Evolutionary conservation across 129 eudicot species (phyloP).

Genomic region (carrot (Daucus carota)): DNA sequence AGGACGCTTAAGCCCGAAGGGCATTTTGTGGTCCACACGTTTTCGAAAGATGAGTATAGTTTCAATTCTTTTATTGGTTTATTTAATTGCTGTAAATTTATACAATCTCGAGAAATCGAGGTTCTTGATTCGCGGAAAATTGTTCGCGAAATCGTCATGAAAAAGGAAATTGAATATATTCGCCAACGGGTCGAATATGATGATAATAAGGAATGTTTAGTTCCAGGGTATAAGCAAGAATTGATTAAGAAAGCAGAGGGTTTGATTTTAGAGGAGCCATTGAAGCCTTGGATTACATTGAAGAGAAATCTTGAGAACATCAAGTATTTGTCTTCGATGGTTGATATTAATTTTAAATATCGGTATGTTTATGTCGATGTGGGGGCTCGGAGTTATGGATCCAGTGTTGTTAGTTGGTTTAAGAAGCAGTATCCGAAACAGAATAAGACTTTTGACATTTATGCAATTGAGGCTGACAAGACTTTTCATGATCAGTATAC

Average conservation of each 20-base stretch:
- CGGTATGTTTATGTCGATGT: slow-evolving; percentile 77
- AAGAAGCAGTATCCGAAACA: slow-evolving; percentile 90
- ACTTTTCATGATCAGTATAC: slow-evolving; percentile 56
- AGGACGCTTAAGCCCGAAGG: slow-evolving; percentile 69
- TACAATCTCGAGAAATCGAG: slow-evolving; percentile 38
- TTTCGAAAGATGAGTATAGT: slow-evolving; percentile 62
- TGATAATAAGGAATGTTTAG: slow-evolving; percentile 34
- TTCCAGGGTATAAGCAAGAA: slow-evolving; percentile 56
- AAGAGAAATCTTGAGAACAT: slow-evolving; percentile 64
- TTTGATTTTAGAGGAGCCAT: slow-evolving; percentile 63
- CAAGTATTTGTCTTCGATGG: slow-evolving; percentile 70
- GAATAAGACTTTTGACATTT: slow-evolving; percentile 71
- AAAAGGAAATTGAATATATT: slow-evolving; percentile 21
- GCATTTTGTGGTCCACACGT: slow-evolving; percentile 19
- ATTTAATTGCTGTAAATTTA: slow-evolving; percentile 57
- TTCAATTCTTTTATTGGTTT: slow-evolving; percentile 62
- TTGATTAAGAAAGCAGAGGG: slow-evolving; percentile 65
- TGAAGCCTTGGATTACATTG: slow-evolving; percentile 84
- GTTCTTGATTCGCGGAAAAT: slow-evolving; percentile 29
- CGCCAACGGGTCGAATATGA: not conserved
- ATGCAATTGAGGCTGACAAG: slow-evolving; percentile 81
- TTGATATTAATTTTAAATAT: slow-evolving; percentile 65
- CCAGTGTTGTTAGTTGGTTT: slow-evolving; percentile 93
- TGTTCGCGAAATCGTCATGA: slow-evolving; percentile 61
- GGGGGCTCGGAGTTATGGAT: slow-evolving; percentile 88